A percentile compares a stretch with the other conserved stretches of the same genome.
Evolutionary conservation across 345 rosid genomes (phyloP).

Genomic region (Bretschneidera sinensis): DNA sequence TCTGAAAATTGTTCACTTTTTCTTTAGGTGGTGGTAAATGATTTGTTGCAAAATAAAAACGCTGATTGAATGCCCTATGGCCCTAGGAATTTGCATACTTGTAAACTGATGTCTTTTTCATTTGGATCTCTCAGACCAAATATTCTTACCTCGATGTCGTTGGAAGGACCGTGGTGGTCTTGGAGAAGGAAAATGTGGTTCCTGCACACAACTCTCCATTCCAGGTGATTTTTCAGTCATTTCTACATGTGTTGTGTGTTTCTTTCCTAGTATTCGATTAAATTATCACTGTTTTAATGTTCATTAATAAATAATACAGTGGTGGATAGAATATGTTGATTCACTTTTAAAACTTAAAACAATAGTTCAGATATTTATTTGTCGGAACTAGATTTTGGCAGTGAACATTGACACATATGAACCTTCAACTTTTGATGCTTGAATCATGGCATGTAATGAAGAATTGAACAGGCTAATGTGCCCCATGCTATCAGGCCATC

Average conservation of each 20-base stretch:
- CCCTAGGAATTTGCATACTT: not conserved
- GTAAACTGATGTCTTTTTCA: not conserved
- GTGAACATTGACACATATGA: no score
- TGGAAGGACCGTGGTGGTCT: constrained; percentile 90
- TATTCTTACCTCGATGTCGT: constrained; percentile 95
- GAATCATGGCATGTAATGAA: no score
- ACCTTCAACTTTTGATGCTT: no score
- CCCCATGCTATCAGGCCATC: no score
- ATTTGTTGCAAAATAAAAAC: no score
- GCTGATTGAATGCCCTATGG: no score
- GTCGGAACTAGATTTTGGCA: no score
- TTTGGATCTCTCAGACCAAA: constrained; percentile 49
- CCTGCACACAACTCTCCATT: constrained; percentile 73
- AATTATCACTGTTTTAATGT: constrained; percentile 5
- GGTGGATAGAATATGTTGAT: not conserved
- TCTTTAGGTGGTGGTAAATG: no score
- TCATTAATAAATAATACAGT: not conserved
- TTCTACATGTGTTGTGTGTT: not conserved
- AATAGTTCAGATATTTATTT: no score
- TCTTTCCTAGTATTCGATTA: constrained; percentile 2
- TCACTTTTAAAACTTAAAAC: no score
- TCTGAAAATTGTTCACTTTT: not conserved
- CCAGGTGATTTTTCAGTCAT: constrained; percentile 68
- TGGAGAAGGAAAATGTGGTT: constrained; percentile 82
- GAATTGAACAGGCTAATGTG: no score